Base-by-base conservation (phyloP, 2,329 filamentous ascomycete genomes). In the Pseudogymnoascus sp. region DNA sequence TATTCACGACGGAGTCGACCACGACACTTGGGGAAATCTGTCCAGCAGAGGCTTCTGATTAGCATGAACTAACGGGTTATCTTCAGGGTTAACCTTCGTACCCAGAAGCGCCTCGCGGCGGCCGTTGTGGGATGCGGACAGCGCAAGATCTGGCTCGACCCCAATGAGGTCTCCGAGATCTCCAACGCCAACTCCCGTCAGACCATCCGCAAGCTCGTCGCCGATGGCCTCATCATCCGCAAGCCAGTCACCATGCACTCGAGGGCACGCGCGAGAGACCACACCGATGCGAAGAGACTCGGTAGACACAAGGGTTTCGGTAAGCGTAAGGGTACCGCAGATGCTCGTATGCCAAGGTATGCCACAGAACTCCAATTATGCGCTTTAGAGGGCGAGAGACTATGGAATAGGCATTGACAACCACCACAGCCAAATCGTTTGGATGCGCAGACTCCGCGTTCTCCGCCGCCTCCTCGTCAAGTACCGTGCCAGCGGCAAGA, bases 131-230 rank as follows among this genome's bases (percentile, higher is more conserved):
- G 92, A 86, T 96, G 91, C 85, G 94, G 94, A 80, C 89, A 99
- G 90, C 91, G 93, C 88, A 99, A 99, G 91, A 96, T 99, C 84
- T 99, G 94, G 94, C 92, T 99, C 79, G 94, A 99, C 83, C 94
- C 94, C 81, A 97, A 95, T 81, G 94, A 99, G 86, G 87, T 92
- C 83, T 94, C 83, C 86, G 94, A 99, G 84, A 99, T 99, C 84
- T 92, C 90, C 85, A 97, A 97, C 82, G 94, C 94, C 89, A 99
- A 99, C 90, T 97, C 93, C 76, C 93, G 94, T 77, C 93, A 97
- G 86, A 97, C 93, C 75, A 89, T 99, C 88, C 93, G 95, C 85
- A 99, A 99, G 87, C 91, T 99, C 81, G 88, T 97, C 79, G 85
- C 90, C 82, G 95, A 99, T 96, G 95, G 94, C 84, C 91, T 99